Evolutionary conservation across 306 rosid genomes (phyloP).

Genomic region (Delonix regia): DNA sequence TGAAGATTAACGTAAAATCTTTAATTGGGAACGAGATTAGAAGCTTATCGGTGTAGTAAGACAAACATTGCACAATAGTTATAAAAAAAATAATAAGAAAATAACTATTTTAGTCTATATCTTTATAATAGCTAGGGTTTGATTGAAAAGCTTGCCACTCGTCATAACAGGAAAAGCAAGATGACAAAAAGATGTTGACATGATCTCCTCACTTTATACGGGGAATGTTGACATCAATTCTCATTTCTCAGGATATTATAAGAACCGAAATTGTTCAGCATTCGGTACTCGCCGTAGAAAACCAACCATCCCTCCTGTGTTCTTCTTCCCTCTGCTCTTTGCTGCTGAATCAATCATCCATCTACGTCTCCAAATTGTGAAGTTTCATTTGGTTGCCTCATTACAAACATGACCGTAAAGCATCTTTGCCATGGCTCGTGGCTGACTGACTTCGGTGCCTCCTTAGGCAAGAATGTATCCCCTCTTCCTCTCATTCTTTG

Average conservation of each 20-base stretch:
- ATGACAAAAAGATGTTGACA: slow-evolving; percentile 67
- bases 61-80: background rate
- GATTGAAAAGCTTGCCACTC: background rate
- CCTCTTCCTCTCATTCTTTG: background rate
- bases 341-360: background rate
- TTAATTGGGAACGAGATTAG: background rate
- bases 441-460: slow-evolving; percentile 5
- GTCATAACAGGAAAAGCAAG: background rate
- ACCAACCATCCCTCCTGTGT: background rate
- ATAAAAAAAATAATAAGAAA: too few species aligned
- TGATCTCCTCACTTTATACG: slow-evolving; percentile 31
- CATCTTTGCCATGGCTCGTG: slow-evolving; percentile 14
- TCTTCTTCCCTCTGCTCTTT: background rate
- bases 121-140: background rate
- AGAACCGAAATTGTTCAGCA: slow-evolving; percentile 3
- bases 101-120: background rate
- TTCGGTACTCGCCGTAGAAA: slow-evolving; percentile 6
- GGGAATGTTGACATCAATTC: slow-evolving; percentile 52
- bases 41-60: too few species aligned
- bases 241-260: slow-evolving; percentile 17
- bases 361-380: background rate
- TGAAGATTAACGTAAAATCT: background rate
- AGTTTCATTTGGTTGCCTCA: background rate
- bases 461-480: background rate
- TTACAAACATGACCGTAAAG: background rate